Evolutionary conservation across 805 yeast species (phyloP).

Genomic region (Sugiyamaella boreocaroliniensis): DNA sequence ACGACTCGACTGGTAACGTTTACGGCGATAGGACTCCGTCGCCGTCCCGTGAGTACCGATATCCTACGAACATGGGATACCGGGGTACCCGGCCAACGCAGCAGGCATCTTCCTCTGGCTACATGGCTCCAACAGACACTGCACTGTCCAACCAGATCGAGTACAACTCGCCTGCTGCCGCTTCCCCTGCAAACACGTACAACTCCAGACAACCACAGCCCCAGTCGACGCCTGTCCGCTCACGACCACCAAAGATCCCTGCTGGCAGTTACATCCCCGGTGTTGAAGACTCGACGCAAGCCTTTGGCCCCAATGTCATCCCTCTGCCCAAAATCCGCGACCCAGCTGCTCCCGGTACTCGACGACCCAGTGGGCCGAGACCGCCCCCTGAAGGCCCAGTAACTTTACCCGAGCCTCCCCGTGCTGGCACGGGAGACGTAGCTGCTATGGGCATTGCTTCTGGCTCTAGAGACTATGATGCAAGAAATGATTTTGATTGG

Average conservation of each 20-base stretch:
- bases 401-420: background rate
- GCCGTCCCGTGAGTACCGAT: slow-evolving; percentile 14
- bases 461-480: background rate
- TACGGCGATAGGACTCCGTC: slow-evolving; percentile 11
- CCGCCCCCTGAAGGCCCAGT: slow-evolving; percentile 3
- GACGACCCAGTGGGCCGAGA: slow-evolving; percentile 13
- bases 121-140: background rate
- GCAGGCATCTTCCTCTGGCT: slow-evolving; percentile 1
- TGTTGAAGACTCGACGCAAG: slow-evolving; percentile 9
- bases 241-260: slow-evolving; percentile 15
- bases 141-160: slow-evolving; percentile 2
- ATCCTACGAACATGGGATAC: slow-evolving; percentile 1
- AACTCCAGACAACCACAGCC: background rate
- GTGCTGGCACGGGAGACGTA: background rate
- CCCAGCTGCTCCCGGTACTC: slow-evolving; percentile 5
- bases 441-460: background rate
- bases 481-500: background rate
- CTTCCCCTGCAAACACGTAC: background rate
- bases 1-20: slow-evolving; percentile 4
- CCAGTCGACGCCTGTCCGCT: background rate
- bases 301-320: slow-evolving; percentile 27
- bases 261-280: slow-evolving; percentile 29
- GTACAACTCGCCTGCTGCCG: background rate
- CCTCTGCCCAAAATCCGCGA: slow-evolving; percentile 24
- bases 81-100: background rate